Base-by-base conservation (phyloP, 805 yeast genomes). In the Yamadazyma endophytica region DNA sequence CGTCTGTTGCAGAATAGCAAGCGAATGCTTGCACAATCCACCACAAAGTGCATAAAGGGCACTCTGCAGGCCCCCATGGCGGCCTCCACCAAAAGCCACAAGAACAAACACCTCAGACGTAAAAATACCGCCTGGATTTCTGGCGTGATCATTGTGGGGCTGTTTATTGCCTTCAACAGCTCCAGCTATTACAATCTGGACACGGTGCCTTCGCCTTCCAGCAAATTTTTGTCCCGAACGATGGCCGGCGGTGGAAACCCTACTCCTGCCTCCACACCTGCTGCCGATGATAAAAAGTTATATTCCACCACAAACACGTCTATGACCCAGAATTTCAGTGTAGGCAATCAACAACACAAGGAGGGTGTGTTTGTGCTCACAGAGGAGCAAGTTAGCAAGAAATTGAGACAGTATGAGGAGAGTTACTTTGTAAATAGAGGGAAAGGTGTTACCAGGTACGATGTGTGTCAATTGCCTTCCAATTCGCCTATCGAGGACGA, bases 401-500 rank as follows among this genome's bases (percentile, higher is more conserved):
- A 75, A 37, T 65, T 89, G 41, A 73, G 89, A 36, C 77, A 78
- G 43, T 66, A 68, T 43, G 96, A 90, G 52, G 92, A 89, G 55
- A 78, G 90, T 40, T 85, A 80, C 48, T 54, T 63, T 20, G 90
- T 90, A 13, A 80, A 83, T 43, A 70, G 96, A 36, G 89, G 90
- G 9, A 80, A 82, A 39, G 97, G 97, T 13, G 90, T 92, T 13
- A 55, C 77, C 8, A 70, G 98, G 35, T 90, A 88, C 51, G 98
- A 92, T 54, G 73, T 87, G 17, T 74, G 92, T 22, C 98, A 92
- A 58, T 61, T 92, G 31, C 83, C 97, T 6, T 82, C 94, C 26
- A 92, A 92, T 55, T 78, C 82, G 32, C 97, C 97, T 8, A 86
- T 89, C 42, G 98, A 92, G 54, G 98, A 92, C 54, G 96, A 86